Percentiles rank a stretch among this genome's conserved stretches.
Evolutionary conservation across 192 early-diverging fungal genomes (phyloP).

Genomic region (Cladochytrium replicatum): DNA sequence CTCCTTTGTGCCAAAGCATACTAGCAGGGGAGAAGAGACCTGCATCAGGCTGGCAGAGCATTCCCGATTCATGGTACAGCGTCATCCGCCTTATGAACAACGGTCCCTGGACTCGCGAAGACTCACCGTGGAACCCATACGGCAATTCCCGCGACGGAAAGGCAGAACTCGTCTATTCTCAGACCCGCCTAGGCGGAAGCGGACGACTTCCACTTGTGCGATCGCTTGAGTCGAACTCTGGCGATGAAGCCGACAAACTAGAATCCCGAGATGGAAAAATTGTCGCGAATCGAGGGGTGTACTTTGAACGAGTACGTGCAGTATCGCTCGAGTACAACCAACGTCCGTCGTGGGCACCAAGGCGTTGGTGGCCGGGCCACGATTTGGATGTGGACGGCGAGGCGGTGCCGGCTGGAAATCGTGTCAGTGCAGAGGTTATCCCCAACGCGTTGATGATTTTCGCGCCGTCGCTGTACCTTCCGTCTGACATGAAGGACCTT

Average conservation of each 20-base stretch:
- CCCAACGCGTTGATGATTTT: background rate
- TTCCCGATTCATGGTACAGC: background rate
- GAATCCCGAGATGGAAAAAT: background rate
- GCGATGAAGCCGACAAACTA: background rate
- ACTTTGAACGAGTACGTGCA: background rate
- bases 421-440: background rate
- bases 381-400: background rate
- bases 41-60: background rate
- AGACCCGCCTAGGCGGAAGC: too few species aligned
- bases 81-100: background rate
- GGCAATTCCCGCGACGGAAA: background rate
- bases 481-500: too few species aligned
- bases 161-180: too few species aligned
- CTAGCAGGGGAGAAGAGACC: too few species aligned
- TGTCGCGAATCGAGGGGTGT: background rate
- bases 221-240: background rate
- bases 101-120: background rate
- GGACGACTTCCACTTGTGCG: background rate
- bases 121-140: background rate
- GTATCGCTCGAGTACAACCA: background rate
- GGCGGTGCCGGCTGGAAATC: background rate
- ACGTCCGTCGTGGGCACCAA: background rate
- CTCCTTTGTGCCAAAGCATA: too few species aligned
- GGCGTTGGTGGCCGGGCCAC: background rate
- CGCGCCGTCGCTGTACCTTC: too few species aligned